These are phyloP conservation scores for Murraya paniculata DNA, from an alignment of 345 rosid genomes.

Conservation along the genomic window DNA sequence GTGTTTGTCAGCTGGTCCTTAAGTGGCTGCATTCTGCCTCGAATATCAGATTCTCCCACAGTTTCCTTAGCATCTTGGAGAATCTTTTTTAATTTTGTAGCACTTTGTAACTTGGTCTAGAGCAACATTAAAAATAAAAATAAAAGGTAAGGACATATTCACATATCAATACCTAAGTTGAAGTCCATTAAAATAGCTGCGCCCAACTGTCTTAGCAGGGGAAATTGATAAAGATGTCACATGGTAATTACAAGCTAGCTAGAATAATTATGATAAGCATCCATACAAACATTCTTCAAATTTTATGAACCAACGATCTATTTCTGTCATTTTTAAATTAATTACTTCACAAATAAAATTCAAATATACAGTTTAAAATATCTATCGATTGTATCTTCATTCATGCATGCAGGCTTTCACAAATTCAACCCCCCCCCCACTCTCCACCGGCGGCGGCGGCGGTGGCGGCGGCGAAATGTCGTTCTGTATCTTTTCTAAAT, in stretches of 20 bases:
- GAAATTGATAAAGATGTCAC: neutral
- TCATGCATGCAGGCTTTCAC: neutral
- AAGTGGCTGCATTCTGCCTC: conserved; percentile 73
- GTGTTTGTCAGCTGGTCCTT: conserved; percentile 77
- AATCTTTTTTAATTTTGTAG: conserved; percentile 88
- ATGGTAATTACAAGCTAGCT: neutral
- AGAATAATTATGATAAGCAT: neutral
- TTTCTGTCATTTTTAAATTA: neutral
- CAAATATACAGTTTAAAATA: neutral
- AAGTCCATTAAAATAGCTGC: neutral
- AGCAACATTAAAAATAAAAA: conserved; percentile 3
- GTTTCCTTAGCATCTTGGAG: conserved; percentile 91
- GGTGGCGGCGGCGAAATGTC: too few species aligned
- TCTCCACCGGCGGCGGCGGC: neutral
- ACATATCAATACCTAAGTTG: neutral
- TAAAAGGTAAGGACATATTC: neutral
- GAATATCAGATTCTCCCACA: conserved; percentile 76
- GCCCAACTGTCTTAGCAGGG: neutral
- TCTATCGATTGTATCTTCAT: neutral
- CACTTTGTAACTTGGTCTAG: conserved; percentile 73
- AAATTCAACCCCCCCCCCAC: too few species aligned
- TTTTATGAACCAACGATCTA: neutral
- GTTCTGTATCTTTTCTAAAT: neutral
- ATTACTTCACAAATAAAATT: neutral
- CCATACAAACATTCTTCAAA: neutral